Base-by-base conservation (phyloP, 805 yeast genomes). In the Tetrapisispora pingtungensis region DNA sequence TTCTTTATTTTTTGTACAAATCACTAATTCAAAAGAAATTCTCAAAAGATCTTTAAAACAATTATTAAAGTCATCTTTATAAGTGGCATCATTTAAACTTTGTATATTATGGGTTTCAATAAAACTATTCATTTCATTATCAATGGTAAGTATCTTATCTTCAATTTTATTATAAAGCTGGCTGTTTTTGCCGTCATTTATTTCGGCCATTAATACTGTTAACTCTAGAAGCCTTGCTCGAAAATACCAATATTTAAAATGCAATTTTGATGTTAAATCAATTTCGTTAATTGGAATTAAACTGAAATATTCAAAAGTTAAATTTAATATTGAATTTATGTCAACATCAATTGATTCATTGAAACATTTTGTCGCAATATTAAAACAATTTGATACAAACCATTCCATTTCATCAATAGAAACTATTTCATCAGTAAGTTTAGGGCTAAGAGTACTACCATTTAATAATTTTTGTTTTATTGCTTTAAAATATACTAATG, bases 381-480 rank as follows among this genome's bases (percentile, higher is more conserved):
- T 68, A 42, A 62, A 68, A 1, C 67, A 51, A 6, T 58, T 57
- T 1, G 71, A 57, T 0, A 66, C 57, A 49, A 69, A 66, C 74
- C 74, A 70, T 48, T 64, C 70, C 18, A 66, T 48, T 36, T 70
- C 74, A 36, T 59, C 58, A 6, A 50, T 46, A 0, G 65, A 52
- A n/a, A 64, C 49, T 6, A 42, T 41, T 20, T 51, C 53, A 12
- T 27, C 7, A 10, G 18, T 36, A 37, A 15, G 37, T 37, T 26
- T 42, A 10, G 36, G 20, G 12, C 26, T 33, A 15, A 26, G 4
- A 45, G 37, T 35, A 12, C 30, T 36, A 6, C 7, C 10, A 28
- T 10, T 14, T 1, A 17, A 42, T n/a, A 10, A 54, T 46, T 51
- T 48, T 40, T 19, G 33, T 42, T n/a, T 40, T n/a, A 15, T 48